Evolutionary conservation across 139 green algal species (phyloP), one percentile per base, ranked within the genome.

Genomic region (Ettlia oleoabundans): DNA sequence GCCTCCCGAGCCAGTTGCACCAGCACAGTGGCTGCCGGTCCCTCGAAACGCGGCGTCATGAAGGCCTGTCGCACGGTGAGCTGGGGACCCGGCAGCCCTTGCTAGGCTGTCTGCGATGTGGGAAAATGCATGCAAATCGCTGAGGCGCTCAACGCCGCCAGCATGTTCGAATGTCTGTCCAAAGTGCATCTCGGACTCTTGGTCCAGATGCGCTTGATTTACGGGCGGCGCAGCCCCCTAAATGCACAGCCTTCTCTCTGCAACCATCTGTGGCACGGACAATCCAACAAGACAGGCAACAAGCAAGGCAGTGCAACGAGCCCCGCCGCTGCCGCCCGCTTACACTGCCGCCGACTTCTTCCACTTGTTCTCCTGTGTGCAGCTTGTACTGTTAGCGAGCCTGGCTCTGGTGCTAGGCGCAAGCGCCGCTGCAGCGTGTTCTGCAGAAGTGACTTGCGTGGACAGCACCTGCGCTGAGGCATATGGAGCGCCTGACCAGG

Each of bases 301-400:
- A n/a, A n/a, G n/a, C n/a, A n/a, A n/a, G n/a, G n/a, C n/a, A n/a
- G n/a, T n/a, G n/a, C n/a, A n/a, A n/a, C n/a, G n/a, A n/a, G n/a
- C n/a, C n/a, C n/a, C n/a, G n/a, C n/a, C 55, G 30, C 15, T 65
- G 55, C 55, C 30, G 9, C 21, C 55, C 15, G 55, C 21, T 28
- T 5, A n/a, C 55, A n/a, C 55, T 22, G 18, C 15, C 55, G 18
- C 55, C 18, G 30, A n/a, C 21, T 65, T 28, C 18, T 58, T 58
- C 15, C 47, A 30, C 70, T 41, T 3, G 9, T 26, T 40, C 22
- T 26, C 22, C 42, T 30, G 0, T 9, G 33, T 42, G 73, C 73
- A 80, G 73, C 53, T 80, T 2, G 53, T 28, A 33, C 22, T 69
- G 35, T 28, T 80, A 53, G 73, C 53, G 28, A 67, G 73, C 53